Percentiles rank a stretch among this genome's conserved stretches.
Conservation (phyloP, 805 yeast genomes). For the Yarrowia alimentaria region DNA sequence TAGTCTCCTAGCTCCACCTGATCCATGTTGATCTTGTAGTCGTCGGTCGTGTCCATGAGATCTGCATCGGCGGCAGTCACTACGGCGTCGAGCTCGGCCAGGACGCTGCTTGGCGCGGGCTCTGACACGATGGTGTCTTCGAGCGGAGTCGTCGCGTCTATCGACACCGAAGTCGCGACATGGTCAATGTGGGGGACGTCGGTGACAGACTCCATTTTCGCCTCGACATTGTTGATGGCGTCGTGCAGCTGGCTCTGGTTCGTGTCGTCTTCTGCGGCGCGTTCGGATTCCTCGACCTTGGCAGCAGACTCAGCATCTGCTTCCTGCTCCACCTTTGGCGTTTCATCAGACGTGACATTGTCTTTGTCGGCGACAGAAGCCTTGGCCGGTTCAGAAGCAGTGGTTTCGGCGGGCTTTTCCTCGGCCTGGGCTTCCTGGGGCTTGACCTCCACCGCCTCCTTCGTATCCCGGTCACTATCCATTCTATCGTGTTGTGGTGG, state of each 20-base stretch:
- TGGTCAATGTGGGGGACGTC: too few relatives aligned
- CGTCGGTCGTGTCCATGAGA: conserved; percentile 24
- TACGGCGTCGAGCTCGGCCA: background rate
- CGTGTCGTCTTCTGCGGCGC: too few relatives aligned
- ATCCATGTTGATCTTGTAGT: conserved; percentile 27
- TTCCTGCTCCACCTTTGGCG: too few relatives aligned
- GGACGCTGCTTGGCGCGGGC: background rate
- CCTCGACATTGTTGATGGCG: too few relatives aligned
- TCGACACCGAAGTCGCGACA: too few relatives aligned
- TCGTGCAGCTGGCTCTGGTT: too few relatives aligned
- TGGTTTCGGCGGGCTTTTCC: too few relatives aligned
- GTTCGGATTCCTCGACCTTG: too few relatives aligned
- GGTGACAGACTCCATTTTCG: too few relatives aligned
- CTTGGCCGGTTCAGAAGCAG: too few relatives aligned
- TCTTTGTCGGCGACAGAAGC: too few relatives aligned
- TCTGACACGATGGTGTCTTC: background rate
- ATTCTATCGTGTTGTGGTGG: conserved; percentile 27
- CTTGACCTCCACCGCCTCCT: background rate
- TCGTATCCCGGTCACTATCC: conserved; percentile 17
- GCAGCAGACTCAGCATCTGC: too few relatives aligned
- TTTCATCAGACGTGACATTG: background rate
- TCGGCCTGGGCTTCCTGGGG: background rate
- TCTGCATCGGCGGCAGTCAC: background rate
- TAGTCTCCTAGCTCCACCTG: conserved; percentile 21
- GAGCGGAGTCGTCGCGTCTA: background rate